Evolutionary conservation across 306 rosid species (phyloP).

Genomic region (Mucuna pruriens): DNA sequence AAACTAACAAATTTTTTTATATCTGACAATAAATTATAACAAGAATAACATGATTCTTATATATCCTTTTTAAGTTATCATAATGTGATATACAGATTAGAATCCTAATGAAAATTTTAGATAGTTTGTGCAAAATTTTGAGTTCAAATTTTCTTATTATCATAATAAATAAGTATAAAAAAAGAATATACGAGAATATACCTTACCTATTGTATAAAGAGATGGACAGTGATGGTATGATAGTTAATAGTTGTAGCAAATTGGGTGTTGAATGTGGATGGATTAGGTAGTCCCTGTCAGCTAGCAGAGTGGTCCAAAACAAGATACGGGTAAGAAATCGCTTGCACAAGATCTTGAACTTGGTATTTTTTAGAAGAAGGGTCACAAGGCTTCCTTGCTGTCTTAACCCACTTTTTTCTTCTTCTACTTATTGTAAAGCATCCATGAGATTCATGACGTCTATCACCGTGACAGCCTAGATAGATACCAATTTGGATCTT

Average conservation of each 20-base stretch:
- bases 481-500: constrained; percentile 18
- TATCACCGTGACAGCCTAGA: constrained; percentile 44
- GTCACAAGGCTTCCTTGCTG: constrained; percentile 17
- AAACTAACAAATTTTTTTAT: too few relatives aligned
- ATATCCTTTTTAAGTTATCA: too few relatives aligned
- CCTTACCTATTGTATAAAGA: too few relatives aligned
- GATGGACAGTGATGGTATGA: too few relatives aligned
- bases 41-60: too few relatives aligned
- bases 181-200: too few relatives aligned
- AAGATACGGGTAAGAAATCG: constrained; percentile 22
- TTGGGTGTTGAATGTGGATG: not conserved
- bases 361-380: not conserved
- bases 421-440: not conserved
- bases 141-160: too few relatives aligned
- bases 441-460: constrained; percentile 28
- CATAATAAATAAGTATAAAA: too few relatives aligned
- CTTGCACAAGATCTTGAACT: constrained; percentile 31
- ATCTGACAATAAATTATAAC: too few relatives aligned
- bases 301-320: constrained; percentile 28
- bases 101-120: too few relatives aligned
- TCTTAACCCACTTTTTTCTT: constrained; percentile 11
- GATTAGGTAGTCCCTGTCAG: not conserved
- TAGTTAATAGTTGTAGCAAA: not conserved
- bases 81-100: too few relatives aligned
- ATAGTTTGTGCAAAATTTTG: too few relatives aligned